phyloP scores from a whole-genome alignment of 2,329 filamentous ascomycete species.

The Chrysoporthe deuterocubensis region DNA sequence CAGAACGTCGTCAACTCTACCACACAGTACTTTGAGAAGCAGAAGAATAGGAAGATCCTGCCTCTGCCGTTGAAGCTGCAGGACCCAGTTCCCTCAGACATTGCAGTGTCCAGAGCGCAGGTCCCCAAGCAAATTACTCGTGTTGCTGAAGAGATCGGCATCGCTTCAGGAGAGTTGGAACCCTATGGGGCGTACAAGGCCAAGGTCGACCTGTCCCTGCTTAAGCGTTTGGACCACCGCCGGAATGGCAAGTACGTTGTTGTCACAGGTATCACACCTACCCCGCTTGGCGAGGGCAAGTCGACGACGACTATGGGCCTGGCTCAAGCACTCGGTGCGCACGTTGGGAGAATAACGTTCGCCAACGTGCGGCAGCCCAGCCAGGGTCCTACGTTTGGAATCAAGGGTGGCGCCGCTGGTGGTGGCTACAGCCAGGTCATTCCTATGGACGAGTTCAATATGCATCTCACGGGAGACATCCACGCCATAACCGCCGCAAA shows the following conservation, averaged over 20 bases:
- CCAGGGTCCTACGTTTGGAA: conserved; percentile 96
- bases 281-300: conserved; percentile 95
- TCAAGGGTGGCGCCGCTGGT: conserved; percentile 96
- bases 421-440: conserved; percentile 99
- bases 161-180: conserved; percentile 86
- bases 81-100: conserved; percentile 90
- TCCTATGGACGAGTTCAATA: conserved; percentile 99
- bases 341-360: conserved; percentile 85
- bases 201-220: conserved; percentile 83
- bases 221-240: conserved; percentile 85
- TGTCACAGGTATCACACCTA: conserved; percentile 94
- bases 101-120: conserved; percentile 86
- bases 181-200: conserved; percentile 95
- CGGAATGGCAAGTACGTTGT: conserved; percentile 89
- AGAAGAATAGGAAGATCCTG: conserved; percentile 78
- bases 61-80: conserved; percentile 83
- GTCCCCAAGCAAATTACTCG: conserved; percentile 88
- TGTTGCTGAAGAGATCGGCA: conserved; percentile 84
- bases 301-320: conserved; percentile 97
- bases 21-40: conserved; percentile 77
- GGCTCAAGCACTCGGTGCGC: conserved; percentile 87
- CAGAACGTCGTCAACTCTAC: conserved; percentile 93
- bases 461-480: conserved; percentile 96
- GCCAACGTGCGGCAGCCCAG: conserved; percentile 97
- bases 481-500: conserved; percentile 97